Evolutionary conservation across 192 early-diverging fungal species (phyloP), one percentile per base, ranked within the genome.

Genomic region (Podila horticola): DNA sequence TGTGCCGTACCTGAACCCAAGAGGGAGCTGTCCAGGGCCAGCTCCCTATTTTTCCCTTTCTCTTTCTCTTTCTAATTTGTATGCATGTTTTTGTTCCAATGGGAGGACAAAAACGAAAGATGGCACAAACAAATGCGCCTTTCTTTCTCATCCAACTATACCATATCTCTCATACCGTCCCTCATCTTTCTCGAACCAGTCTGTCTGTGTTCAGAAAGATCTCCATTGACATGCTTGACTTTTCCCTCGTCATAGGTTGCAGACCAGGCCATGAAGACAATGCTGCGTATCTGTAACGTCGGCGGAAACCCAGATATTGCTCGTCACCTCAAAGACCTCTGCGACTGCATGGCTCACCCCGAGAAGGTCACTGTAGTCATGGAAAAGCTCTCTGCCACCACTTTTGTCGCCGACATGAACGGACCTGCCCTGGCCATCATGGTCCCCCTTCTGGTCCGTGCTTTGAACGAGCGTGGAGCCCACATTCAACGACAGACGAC

Each of bases 371-470:
- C 90, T 33, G 86, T 88, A n/a, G 88, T 88, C 48, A 91, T 95
- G 62, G 90, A 91, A 75, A 92, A 92, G 70, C 87, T 93, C 52
- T 90, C 91, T 13, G 88, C 90, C 28, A 93, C 92, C 49, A 95
- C 93, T 55, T 93, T 95, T 84, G 92, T 95, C 82, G 88, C 88
- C 38, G 87, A 92, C 76, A 90, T 93, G 84, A 85, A 93, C 68
- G 90, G 91, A 33, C 93, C 92, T 17, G 91, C 92, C 51, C 85
- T 95, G 50, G 90, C 92, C 72, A 93, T 94, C 71, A 93, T 93
- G 91, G 89, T 92, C 15, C 93, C 93, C 45, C 82, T 94, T n/a
- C 79, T 94, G 73, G 81, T 85, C 55, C 90, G 93, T 85, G 93
- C 86, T 22, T 66, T 91, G 45, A 84, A 88, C 49, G 92, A 94